Percentiles rank a stretch among this genome's conserved stretches.
phyloP scores from a whole-genome alignment of 1,139 yeast species.

The Geotrichum aggregatum region DNA sequence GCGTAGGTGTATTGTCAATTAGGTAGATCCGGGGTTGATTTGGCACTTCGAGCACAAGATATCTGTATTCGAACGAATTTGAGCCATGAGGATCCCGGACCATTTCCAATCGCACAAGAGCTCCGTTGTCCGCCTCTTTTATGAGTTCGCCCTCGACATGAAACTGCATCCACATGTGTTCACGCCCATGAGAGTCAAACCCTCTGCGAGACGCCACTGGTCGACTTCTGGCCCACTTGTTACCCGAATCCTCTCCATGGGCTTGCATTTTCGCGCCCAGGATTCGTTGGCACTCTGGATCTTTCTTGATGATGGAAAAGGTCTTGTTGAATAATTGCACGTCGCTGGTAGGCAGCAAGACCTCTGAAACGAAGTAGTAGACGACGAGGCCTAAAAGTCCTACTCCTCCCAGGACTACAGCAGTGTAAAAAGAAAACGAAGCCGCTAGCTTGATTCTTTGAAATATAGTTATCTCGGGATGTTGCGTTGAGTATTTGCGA shows the following conservation, averaged over 20 bases:
- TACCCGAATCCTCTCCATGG: constrained; percentile 65
- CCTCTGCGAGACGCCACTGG: constrained; percentile 55
- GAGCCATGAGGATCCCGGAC: constrained; percentile 45
- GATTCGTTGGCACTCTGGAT: constrained; percentile 54
- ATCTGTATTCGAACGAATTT: constrained; percentile 68
- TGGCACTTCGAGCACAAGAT: constrained; percentile 71
- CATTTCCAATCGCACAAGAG: constrained; percentile 23
- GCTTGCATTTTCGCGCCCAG: constrained; percentile 70
- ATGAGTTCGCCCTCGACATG: constrained; percentile 67
- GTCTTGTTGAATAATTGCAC: constrained; percentile 87
- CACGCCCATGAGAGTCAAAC: constrained; percentile 66
- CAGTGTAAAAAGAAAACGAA: constrained; percentile 51
- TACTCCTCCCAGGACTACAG: constrained; percentile 52
- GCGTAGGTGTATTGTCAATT: constrained; percentile 51
- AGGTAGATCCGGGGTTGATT: constrained; percentile 65
- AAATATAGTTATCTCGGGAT: constrained; percentile 5
- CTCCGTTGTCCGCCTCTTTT: constrained; percentile 39
- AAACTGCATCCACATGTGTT: constrained; percentile 78
- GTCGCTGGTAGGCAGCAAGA: constrained; percentile 85
- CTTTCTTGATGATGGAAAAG: constrained; percentile 67
- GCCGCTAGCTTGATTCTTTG: constrained; percentile 39
- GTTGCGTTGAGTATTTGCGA: constrained; percentile 3
- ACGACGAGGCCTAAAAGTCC: constrained; percentile 63
- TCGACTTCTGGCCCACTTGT: constrained; percentile 83
- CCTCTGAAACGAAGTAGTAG: constrained; percentile 70